Conservation (phyloP, 2,329 filamentous ascomycete species). For the Neofusicoccum laricinum region DNA sequence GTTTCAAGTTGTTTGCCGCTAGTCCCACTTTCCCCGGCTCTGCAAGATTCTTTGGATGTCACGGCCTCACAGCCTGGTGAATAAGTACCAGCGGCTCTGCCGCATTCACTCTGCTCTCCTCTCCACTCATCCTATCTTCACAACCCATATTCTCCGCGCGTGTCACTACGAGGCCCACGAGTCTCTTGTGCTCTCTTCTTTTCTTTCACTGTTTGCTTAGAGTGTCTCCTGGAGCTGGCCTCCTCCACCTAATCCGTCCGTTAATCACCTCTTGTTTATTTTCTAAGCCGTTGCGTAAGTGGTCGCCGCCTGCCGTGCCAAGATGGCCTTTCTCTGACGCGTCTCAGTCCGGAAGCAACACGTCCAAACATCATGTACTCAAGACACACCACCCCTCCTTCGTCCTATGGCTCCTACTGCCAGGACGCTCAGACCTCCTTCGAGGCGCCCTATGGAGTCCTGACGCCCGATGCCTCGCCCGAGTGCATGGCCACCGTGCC, state of each 20-base stretch:
- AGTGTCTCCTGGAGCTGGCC: slow-evolving; percentile 43
- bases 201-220: slow-evolving; percentile 24
- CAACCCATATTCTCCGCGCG: slow-evolving; percentile 17
- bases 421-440: slow-evolving; percentile 43
- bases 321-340: slow-evolving; percentile 17
- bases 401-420: slow-evolving; percentile 17
- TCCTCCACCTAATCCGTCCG: slow-evolving; percentile 38
- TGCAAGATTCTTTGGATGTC: slow-evolving; percentile 20
- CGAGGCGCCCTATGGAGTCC: slow-evolving; percentile 53
- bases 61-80: slow-evolving; percentile 28
- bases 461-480: slow-evolving; percentile 67
- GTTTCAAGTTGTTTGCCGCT: slow-evolving; percentile 40
- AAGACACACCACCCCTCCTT: slow-evolving; percentile 46
- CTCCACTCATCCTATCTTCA: slow-evolving; percentile 24
- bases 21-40: slow-evolving; percentile 20
- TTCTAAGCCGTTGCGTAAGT: slow-evolving; percentile 31
- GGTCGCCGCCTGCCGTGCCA: background rate
- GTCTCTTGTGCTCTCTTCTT: slow-evolving; percentile 27
- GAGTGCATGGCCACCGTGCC: slow-evolving; percentile 68
- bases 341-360: slow-evolving; percentile 37
- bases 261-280: slow-evolving; percentile 31
- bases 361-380: slow-evolving; percentile 38
- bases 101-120: slow-evolving; percentile 31
- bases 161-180: slow-evolving; percentile 26
- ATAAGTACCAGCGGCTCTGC: slow-evolving; percentile 39